Evolutionary conservation across 192 early-diverging fungal genomes (phyloP).

Genomic region (Podila minutissima): DNA sequence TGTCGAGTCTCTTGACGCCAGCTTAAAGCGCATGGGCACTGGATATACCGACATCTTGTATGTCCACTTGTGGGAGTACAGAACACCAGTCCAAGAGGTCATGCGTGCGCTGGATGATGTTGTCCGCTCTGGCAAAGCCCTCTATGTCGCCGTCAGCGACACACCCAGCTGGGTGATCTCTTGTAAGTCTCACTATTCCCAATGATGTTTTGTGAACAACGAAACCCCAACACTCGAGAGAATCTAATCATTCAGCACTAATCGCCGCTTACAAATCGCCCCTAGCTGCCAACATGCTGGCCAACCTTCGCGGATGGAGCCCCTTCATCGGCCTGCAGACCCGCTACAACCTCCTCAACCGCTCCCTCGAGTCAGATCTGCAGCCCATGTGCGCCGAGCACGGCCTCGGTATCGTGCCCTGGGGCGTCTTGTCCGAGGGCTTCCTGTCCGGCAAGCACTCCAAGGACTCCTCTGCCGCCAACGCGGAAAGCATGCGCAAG

Average conservation of each 20-base stretch:
- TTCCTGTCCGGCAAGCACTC: constrained; percentile 57
- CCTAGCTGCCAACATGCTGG: constrained; percentile 37
- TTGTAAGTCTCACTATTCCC: constrained; percentile 12
- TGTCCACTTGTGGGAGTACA: constrained; percentile 58
- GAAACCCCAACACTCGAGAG: background rate
- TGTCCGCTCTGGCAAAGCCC: constrained; percentile 68
- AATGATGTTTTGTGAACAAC: background rate
- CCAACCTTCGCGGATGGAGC: constrained; percentile 36
- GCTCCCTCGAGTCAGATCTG: constrained; percentile 40
- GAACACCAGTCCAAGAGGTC: constrained; percentile 73
- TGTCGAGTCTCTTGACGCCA: constrained; percentile 61
- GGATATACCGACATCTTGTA: constrained; percentile 58
- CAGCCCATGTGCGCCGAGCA: constrained; percentile 46
- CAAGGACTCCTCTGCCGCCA: background rate
- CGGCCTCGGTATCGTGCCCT: constrained; percentile 56
- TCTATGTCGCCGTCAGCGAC: constrained; percentile 62
- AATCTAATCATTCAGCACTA: too few species aligned
- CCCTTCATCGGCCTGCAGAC: constrained; percentile 48
- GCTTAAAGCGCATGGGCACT: constrained; percentile 61
- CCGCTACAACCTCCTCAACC: constrained; percentile 40
- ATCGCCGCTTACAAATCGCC: too few species aligned
- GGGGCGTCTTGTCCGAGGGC: constrained; percentile 65
- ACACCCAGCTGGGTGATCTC: constrained; percentile 65
- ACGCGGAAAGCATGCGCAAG: constrained; percentile 10
- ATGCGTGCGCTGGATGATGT: constrained; percentile 76